Evolutionary conservation across 139 green algal species (phyloP), one percentile per base, ranked within the genome.

Genomic region (Picochlorum sp.): DNA sequence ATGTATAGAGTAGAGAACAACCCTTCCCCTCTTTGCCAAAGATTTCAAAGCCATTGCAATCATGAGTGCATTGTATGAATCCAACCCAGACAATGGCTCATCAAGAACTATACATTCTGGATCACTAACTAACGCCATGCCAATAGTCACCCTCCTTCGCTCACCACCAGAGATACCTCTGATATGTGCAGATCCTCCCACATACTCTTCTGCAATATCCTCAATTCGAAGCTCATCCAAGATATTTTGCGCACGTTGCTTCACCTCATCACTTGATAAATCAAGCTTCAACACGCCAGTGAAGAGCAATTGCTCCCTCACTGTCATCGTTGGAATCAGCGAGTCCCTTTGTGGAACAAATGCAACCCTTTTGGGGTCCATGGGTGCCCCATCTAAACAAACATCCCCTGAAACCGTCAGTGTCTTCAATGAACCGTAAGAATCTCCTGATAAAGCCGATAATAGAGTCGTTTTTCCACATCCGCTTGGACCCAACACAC

Each of bases 381-480:
- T 34, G 45, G 9, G 34, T 52, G 26, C 31, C 23, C 67, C 49
- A 69, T 72, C 23, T 63, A 74, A 18, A 60, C 68, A 15, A 14
- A 72, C 37, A 37, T 20, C 7, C 16, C 76, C 73, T 11, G 11
- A 30, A 10, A 75, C 15, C 16, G 15, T 11, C 49, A 45, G 21
- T 20, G n/a, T 18, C 14, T 26, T 2, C 15, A 56, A 57, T 16
- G 77, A 30, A 7, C 49, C 58, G 20, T 67, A 49, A 13, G 57
- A 24, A 10, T 38, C 69, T 23, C 65, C 72, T 0, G 72, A 59
- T n/a, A 91, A 72, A 41, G 86, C 59, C 20, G 65, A 67, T 45
- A 91, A 77, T 66, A 91, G 75, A 0, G 85, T 90, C n/a, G 81
- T 81, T 64, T 91, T 92, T 49, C 86, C 86, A n/a, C 15, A 50